Conservation (phyloP, 257 asterid genomes). For the Eucommia ulmoides region DNA sequence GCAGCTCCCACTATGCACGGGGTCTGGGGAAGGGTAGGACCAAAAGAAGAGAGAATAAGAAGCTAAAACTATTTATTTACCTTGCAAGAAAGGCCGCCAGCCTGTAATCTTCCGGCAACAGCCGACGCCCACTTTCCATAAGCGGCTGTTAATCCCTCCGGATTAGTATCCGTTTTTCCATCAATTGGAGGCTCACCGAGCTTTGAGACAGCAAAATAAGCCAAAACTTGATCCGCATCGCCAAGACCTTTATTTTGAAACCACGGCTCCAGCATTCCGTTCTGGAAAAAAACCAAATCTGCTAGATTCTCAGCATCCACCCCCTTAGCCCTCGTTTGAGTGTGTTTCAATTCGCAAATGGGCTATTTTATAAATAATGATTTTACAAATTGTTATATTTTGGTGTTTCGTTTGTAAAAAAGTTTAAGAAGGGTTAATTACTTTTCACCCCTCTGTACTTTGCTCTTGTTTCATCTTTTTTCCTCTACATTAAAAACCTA, state of each 20-base stretch:
- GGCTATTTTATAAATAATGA: too few relatives aligned
- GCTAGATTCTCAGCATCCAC: conserved; percentile 63
- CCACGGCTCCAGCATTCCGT: conserved; percentile 99
- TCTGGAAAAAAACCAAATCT: conserved; percentile 99
- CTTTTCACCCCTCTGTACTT: too few relatives aligned
- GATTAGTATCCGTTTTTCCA: conserved; percentile 90
- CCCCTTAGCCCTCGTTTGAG: too few relatives aligned
- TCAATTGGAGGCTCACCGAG: conserved; percentile 88
- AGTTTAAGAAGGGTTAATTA: too few relatives aligned
- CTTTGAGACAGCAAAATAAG: conserved; percentile 89
- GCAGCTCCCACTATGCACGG: background rate
- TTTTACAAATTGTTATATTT: too few relatives aligned
- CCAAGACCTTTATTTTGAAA: conserved; percentile 70
- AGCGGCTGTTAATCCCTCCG: conserved; percentile 88
- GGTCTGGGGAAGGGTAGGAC: background rate
- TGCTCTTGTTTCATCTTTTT: too few relatives aligned
- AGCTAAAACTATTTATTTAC: conserved; percentile 15
- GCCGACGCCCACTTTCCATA: conserved; percentile 97
- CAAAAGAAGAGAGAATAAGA: background rate
- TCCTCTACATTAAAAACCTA: too few relatives aligned
- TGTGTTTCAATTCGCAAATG: too few relatives aligned
- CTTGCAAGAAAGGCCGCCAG: conserved; percentile 95
- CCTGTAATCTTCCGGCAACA: conserved; percentile 60
- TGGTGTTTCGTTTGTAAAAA: too few relatives aligned
- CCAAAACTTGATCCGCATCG: conserved; percentile 85